Evolutionary conservation across 208 protist genomes (phyloP).

Genomic region (Giardia muris): DNA sequence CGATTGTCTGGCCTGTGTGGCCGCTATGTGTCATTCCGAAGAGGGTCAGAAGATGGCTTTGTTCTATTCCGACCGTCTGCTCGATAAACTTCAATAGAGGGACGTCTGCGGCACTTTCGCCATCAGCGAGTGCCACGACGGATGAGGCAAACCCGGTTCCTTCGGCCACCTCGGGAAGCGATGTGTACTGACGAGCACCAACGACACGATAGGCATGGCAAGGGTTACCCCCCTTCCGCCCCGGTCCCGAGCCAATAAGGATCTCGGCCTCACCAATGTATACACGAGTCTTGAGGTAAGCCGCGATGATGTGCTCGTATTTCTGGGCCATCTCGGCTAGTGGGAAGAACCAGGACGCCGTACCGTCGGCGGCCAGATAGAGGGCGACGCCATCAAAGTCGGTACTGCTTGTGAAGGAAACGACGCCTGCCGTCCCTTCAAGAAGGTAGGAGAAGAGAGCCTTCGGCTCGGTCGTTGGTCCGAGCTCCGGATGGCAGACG

Average conservation of each 20-base stretch:
- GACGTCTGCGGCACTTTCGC: neutral
- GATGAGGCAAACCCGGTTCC: neutral
- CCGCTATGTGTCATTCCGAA: too few relatives aligned
- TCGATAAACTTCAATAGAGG: too few relatives aligned
- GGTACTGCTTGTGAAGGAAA: neutral
- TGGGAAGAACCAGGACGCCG: neutral
- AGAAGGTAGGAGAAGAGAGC: neutral
- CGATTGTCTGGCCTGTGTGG: too few relatives aligned
- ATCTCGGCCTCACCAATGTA: neutral
- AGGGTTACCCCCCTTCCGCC: neutral
- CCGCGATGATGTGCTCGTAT: neutral
- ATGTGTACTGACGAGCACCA: neutral
- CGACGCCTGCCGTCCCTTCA: neutral
- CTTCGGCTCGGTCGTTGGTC: neutral
- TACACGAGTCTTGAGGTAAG: neutral
- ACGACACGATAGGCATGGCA: neutral
- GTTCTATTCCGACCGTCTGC: too few relatives aligned
- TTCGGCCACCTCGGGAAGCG: neutral
- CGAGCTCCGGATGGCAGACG: neutral
- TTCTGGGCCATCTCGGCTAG: neutral
- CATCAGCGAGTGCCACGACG: neutral
- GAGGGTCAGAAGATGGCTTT: too few relatives aligned
- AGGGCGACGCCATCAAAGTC: neutral
- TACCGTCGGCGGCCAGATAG: neutral
- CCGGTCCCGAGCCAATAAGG: neutral